Conservation (phyloP, 305 asterid genomes). For the Galium porrigens region DNA sequence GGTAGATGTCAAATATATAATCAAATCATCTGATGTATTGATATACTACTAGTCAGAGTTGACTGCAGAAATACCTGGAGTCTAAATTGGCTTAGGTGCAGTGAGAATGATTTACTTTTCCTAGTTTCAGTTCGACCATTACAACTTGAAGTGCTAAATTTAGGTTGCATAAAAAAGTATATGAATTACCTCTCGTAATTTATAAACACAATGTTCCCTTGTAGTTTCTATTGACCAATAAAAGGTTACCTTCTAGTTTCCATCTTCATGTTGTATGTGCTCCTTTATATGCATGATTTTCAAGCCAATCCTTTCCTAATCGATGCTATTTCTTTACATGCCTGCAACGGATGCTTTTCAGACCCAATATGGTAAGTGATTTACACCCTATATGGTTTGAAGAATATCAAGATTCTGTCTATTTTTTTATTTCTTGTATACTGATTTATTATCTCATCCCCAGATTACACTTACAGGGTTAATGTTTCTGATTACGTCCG, state of each 20-base stretch:
- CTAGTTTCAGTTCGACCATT: background rate
- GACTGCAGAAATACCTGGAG: background rate
- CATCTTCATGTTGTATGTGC: background rate
- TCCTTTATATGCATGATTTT: constrained; percentile 10
- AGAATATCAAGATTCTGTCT: constrained; percentile 6
- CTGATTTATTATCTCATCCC: constrained; percentile 9
- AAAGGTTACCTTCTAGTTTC: background rate
- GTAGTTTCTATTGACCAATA: background rate
- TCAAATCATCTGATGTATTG: background rate
- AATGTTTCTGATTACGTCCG: constrained; percentile 62
- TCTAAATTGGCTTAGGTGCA: background rate
- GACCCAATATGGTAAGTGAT: constrained; percentile 71
- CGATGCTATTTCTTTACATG: constrained; percentile 22
- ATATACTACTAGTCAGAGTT: background rate
- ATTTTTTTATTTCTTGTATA: constrained; percentile 12
- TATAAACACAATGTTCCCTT: constrained; percentile 2
- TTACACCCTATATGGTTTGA: constrained; percentile 6
- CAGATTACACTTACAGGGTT: constrained; percentile 84
- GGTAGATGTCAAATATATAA: background rate
- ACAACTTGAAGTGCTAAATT: background rate
- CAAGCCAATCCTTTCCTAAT: constrained; percentile 7
- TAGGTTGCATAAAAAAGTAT: background rate
- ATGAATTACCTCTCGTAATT: background rate
- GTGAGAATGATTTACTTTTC: background rate
- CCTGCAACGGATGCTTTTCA: constrained; percentile 32